Conservation (phyloP, 129 eudicot genomes). For the Centella asiatica region DNA sequence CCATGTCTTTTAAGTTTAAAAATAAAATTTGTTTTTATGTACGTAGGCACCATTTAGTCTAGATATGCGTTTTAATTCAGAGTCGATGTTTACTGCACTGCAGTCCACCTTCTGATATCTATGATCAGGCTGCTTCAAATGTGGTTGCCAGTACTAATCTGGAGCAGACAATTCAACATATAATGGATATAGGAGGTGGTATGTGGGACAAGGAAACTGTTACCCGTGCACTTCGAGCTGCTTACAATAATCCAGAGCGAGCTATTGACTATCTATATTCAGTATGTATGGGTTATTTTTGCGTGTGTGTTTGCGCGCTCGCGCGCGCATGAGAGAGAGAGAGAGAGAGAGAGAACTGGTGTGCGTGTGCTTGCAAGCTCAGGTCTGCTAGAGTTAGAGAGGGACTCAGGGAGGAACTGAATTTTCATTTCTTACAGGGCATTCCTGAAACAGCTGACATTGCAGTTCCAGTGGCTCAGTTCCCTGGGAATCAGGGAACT, state of each 20-base stretch:
- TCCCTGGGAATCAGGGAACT: constrained; percentile 31
- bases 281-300: constrained; percentile 29
- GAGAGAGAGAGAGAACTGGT: too few species aligned
- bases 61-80: not conserved
- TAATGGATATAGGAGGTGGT: constrained; percentile 96
- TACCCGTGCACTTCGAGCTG: constrained; percentile 92
- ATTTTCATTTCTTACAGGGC: constrained; percentile 47
- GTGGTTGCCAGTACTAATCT: constrained; percentile 42
- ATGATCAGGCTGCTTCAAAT: constrained; percentile 69
- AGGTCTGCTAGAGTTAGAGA: too few species aligned
- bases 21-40: too few species aligned
- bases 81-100: constrained; percentile 13
- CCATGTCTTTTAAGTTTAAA: not conserved
- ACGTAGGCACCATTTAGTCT: not conserved
- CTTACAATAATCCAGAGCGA: constrained; percentile 91
- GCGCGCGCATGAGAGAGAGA: too few species aligned
- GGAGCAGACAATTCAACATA: constrained; percentile 75
- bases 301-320: too few species aligned
- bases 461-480: constrained; percentile 59
- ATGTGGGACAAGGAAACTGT: constrained; percentile 91
- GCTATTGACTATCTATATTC: constrained; percentile 93
- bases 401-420: too few species aligned
- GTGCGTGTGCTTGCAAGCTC: too few species aligned
- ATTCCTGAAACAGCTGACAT: constrained; percentile 73
- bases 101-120: constrained; percentile 52